These are phyloP conservation scores for Solanum appendiculatum DNA, from an alignment of 257 asterid species.

Conservation along the genomic window DNA sequence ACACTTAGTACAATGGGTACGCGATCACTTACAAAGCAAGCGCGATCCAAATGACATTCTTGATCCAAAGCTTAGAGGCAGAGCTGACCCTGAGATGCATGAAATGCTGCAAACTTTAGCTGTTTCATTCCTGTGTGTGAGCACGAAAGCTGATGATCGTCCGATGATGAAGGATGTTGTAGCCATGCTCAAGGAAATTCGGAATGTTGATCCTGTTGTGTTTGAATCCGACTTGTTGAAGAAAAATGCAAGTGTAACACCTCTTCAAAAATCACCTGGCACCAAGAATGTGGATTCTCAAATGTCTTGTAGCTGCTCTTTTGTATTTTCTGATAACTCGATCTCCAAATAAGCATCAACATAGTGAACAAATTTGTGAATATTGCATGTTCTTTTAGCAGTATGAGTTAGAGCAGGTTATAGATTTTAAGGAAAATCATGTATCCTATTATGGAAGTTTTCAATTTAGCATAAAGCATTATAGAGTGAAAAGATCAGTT, in stretches of 20 bases:
- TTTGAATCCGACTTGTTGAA: constrained; percentile 45
- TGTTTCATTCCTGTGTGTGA: constrained; percentile 76
- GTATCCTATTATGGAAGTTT: neutral
- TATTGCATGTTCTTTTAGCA: neutral
- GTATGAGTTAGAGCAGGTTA: constrained; percentile 11
- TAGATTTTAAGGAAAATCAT: constrained; percentile 8
- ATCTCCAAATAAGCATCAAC: constrained; percentile 12
- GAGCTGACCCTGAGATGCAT: constrained; percentile 88
- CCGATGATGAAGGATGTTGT: constrained; percentile 93
- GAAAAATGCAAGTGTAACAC: constrained; percentile 20
- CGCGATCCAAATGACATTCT: constrained; percentile 53
- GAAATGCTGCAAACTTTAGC: constrained; percentile 93
- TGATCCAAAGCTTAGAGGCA: constrained; percentile 85
- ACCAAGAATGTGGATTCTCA: constrained; percentile 35
- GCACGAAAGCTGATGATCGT: constrained; percentile 59
- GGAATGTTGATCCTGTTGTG: constrained; percentile 42
- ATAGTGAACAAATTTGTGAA: constrained; percentile 1
- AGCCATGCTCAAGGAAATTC: constrained; percentile 85
- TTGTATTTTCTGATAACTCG: constrained; percentile 74
- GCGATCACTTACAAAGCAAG: constrained; percentile 54
- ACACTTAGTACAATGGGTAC: constrained; percentile 85
- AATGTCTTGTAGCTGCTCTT: constrained; percentile 82
- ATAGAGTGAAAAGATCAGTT: constrained; percentile 14
- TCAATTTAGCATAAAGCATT: constrained; percentile 6
- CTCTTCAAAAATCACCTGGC: constrained; percentile 33